Percentiles rank a stretch among this genome's conserved stretches.
These are phyloP conservation scores for Nakazawaea pomicola DNA, from an alignment of 805 yeast species.

Conservation along the genomic window DNA sequence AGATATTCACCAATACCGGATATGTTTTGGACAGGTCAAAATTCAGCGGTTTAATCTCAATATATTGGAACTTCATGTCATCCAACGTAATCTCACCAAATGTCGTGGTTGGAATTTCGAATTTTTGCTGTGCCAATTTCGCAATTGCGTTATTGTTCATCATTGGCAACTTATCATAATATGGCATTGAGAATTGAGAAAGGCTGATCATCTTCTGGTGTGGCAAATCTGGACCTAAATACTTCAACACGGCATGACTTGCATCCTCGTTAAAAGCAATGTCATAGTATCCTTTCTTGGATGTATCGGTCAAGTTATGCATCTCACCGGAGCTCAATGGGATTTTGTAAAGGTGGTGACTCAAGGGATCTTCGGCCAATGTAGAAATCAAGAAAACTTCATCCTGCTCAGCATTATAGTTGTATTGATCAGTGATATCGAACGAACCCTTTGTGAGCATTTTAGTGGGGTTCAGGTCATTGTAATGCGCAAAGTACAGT, in stretches of 20 bases:
- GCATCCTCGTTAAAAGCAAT: constrained; percentile 55
- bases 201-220: constrained; percentile 34
- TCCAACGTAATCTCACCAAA: constrained; percentile 30
- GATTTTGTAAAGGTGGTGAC: constrained; percentile 55
- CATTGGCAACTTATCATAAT: background rate
- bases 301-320: constrained; percentile 25
- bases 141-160: constrained; percentile 9
- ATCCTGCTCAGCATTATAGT: constrained; percentile 41
- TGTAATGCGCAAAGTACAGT: constrained; percentile 49
- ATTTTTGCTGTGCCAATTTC: background rate
- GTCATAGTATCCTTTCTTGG: constrained; percentile 39
- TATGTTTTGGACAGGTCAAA: constrained; percentile 41
- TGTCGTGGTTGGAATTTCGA: constrained; percentile 46
- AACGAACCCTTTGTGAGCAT: constrained; percentile 40
- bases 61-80: constrained; percentile 40
- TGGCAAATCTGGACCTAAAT: constrained; percentile 47
- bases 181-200: constrained; percentile 5
- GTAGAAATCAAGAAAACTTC: constrained; percentile 55
- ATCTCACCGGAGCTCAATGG: constrained; percentile 26
- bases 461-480: constrained; percentile 33
- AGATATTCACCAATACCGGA: constrained; percentile 63
- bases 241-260: constrained; percentile 41
- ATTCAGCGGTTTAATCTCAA: constrained; percentile 59
- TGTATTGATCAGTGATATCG: constrained; percentile 47
- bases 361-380: constrained; percentile 40